A percentile compares a stretch with the other conserved stretches of the same genome.
Conservation (phyloP, 2,329 filamentous ascomycete species). For the Fusarium hainanense region DNA sequence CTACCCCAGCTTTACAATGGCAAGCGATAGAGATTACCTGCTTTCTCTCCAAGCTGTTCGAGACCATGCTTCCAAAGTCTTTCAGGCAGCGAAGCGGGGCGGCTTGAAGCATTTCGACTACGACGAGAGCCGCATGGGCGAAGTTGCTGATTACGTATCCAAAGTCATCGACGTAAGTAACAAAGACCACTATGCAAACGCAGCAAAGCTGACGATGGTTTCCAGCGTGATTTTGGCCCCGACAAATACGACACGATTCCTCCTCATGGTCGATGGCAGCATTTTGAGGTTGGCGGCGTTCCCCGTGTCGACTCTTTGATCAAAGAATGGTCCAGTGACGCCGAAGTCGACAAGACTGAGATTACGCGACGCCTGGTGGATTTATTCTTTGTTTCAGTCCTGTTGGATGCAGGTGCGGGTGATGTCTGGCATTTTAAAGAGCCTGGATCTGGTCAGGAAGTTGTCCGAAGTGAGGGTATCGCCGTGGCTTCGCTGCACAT, state of each 20-base stretch:
- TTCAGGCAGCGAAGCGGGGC: slow-evolving; percentile 52
- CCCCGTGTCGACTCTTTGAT: slow-evolving; percentile 60
- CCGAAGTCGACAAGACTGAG: slow-evolving; percentile 54
- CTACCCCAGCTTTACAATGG: slow-evolving; percentile 3
- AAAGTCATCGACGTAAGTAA: slow-evolving; percentile 55
- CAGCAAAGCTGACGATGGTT: fast-evolving
- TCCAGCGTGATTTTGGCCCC: slow-evolving; percentile 63
- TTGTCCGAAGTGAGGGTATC: slow-evolving; percentile 62
- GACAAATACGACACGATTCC: slow-evolving; percentile 60
- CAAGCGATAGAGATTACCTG: slow-evolving; percentile 45
- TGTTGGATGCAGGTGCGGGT: slow-evolving; percentile 66
- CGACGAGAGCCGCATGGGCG: slow-evolving; percentile 51
- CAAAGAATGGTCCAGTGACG: slow-evolving; percentile 56
- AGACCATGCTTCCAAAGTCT: slow-evolving; percentile 49
- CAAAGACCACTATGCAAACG: background rate
- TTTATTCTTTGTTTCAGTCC: slow-evolving; percentile 70
- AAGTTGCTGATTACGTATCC: slow-evolving; percentile 56
- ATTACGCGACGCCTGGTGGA: slow-evolving; percentile 66
- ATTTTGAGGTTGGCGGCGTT: slow-evolving; percentile 68
- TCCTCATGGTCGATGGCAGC: slow-evolving; percentile 70
- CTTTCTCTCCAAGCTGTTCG: slow-evolving; percentile 52
- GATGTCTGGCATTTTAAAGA: slow-evolving; percentile 61
- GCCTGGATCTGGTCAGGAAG: slow-evolving; percentile 48
- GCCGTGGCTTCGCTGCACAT: slow-evolving; percentile 63
- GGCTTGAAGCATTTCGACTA: slow-evolving; percentile 57